Base-by-base conservation (phyloP, 2,329 filamentous ascomycete genomes). In the Fusarium pseudocircinatum region DNA sequence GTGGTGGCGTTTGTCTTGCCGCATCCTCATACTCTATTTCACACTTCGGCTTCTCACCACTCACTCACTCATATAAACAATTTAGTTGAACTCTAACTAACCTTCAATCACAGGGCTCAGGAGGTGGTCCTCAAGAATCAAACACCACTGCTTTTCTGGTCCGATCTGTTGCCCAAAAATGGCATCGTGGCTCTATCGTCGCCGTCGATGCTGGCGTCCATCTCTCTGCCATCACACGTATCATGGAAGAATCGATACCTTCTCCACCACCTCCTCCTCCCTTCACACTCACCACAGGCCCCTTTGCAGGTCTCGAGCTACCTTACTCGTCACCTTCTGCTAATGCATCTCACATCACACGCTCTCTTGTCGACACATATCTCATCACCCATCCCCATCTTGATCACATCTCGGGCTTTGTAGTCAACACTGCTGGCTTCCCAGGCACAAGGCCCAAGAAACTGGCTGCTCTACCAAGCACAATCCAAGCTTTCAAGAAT, bases 321-420 rank as follows among this genome's bases (percentile, higher is more conserved):
- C 92, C 92, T 0, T 85, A 90, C 75, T 83, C 87, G 46, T 92
- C 89, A 1, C 85, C 93, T 2, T 85, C 89, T 50, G 92, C 94
- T 53, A 98, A 98, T 81, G 95, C 95, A 4, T 88, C 93, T 7
- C 88, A 97, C 80, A 87, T 99, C 54, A 91, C 95, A 46, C 89
- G 92, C 61, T 89, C 92, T 63, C 89, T 98, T 53, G 89, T 99
- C 64, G 94, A 96, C 50, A 93, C 94, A 0, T 96, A 96, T 79
- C 89, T 98, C 70, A 94, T 99, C 78, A 99, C 96, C 0, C 96
- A 99, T 81, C 94, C 96, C n/a, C 96, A 99, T 83, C 88, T 99
- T 2, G 96, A 99, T 79, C 96, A 99, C 82, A 91, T 98, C 28
- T 91, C 94, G 26, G 96, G 93, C 16, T 94, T 98, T 75, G 94